Conservation (phyloP, 2,329 filamentous ascomycete genomes). For the Fusarium sp. region DNA sequence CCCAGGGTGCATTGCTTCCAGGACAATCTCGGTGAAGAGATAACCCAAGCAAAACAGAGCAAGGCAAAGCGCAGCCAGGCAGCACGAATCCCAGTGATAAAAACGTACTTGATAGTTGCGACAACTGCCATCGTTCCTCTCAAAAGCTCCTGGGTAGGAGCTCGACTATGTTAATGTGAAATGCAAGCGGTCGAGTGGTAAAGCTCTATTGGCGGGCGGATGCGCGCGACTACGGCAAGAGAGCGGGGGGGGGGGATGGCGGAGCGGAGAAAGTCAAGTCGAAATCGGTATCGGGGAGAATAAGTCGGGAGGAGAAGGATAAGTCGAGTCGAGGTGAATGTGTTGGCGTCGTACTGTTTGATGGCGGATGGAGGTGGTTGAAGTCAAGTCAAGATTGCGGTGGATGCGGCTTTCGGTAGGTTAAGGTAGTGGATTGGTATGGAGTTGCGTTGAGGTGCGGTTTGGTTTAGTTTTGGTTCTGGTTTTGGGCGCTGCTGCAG, state of each 20-base stretch:
- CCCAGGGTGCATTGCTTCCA: background rate
- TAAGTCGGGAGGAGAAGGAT: constrained; percentile 5
- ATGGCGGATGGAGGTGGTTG: constrained; percentile 29
- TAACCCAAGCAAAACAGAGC: background rate
- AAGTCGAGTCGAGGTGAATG: constrained; percentile 3
- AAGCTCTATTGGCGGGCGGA: constrained; percentile 41
- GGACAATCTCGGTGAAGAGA: constrained; percentile 7
- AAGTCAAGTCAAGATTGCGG: constrained; percentile 34
- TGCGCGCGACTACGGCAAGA: constrained; percentile 38
- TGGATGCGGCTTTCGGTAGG: constrained; percentile 34
- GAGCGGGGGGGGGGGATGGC: constrained; percentile 28
- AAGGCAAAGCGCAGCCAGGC: background rate
- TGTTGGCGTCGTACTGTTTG: constrained; percentile 11
- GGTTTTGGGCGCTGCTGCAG: constrained; percentile 27
- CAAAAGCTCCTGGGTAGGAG: constrained; percentile 54
- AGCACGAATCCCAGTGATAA: constrained; percentile 19
- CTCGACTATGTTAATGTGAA: constrained; percentile 39
- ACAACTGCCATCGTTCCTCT: constrained; percentile 66
- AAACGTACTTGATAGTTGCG: constrained; percentile 72
- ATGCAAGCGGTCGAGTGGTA: constrained; percentile 39
- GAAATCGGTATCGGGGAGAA: constrained; percentile 1
- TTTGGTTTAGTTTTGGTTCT: constrained; percentile 20
- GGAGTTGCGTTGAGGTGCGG: constrained; percentile 26
- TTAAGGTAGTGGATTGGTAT: constrained; percentile 37
- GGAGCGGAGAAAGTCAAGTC: constrained; percentile 30